A percentile compares a stretch with the other conserved stretches of the same genome.
Conservation (phyloP, 2,329 filamentous ascomycete genomes). For the Grosmannia penicillata region DNA sequence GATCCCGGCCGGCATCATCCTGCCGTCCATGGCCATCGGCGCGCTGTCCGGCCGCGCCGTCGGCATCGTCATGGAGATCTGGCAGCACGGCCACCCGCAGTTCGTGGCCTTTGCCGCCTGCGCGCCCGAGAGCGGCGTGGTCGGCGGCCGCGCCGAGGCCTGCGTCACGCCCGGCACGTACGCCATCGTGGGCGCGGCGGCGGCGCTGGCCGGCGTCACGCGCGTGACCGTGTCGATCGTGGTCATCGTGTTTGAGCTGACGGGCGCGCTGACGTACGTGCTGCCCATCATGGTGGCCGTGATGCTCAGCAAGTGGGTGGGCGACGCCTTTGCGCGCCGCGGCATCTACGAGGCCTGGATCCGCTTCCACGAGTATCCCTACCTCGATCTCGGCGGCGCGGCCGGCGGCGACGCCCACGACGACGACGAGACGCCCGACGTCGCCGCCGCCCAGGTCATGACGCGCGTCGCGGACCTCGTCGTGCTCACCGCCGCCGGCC, state of each 20-base stretch:
- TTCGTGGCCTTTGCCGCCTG: constrained; percentile 69
- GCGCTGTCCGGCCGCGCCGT: constrained; percentile 80
- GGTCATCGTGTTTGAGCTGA: constrained; percentile 98
- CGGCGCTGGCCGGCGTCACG: constrained; percentile 84
- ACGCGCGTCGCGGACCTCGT: constrained; percentile 82
- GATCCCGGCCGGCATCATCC: constrained; percentile 86
- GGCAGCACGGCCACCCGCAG: constrained; percentile 63
- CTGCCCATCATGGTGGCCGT: constrained; percentile 98
- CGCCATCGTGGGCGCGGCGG: constrained; percentile 88
- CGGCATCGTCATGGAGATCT: constrained; percentile 78
- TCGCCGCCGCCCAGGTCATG: constrained; percentile 81
- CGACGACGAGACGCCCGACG: constrained; percentile 37
- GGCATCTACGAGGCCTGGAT: constrained; percentile 99
- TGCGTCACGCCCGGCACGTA: constrained; percentile 94
- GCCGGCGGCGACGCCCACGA: background rate
- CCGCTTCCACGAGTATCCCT: constrained; percentile 87
- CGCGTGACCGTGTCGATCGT: constrained; percentile 97
- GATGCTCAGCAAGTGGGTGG: constrained; percentile 97
- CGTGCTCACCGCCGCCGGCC: constrained; percentile 71
- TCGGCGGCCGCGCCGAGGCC: constrained; percentile 58
- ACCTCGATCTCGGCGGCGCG: constrained; percentile 82
- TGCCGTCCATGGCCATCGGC: constrained; percentile 92
- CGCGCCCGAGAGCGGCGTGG: constrained; percentile 74
- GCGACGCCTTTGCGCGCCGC: constrained; percentile 80
- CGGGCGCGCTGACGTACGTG: constrained; percentile 87